Evolutionary conservation across 495 filamentous ascomycete species (phyloP), one percentile per base, ranked within the genome.

Genomic region (Penicillium turbatum): DNA sequence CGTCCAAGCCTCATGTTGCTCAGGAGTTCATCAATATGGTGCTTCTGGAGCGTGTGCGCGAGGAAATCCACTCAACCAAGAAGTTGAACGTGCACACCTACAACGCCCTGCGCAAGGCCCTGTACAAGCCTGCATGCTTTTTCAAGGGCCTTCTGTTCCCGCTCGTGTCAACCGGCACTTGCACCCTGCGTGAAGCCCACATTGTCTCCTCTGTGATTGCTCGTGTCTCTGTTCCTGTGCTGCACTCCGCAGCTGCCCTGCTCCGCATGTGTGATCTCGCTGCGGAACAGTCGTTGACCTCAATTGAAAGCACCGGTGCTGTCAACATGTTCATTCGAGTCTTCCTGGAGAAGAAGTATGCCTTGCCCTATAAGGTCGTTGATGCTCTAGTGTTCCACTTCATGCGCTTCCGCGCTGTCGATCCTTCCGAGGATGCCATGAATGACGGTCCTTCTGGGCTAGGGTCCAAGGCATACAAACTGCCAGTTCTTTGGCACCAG

Each of bases 61-160:
- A 96, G 56, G 89, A 97, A 53, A 91, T 89, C 48, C 77, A 80
- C 55, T 89, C 93, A 68, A 86, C 83, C 39, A 92, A 90, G 73
- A 96, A 95, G 62, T 76, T 99, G 38, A 97, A 97, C 55, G 86
- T 97, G 1, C 95, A 97, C 72, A 80, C 96, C 4, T 99, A 95
- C 77, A 88, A 90, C 53, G 83, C 89, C 2, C 75, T 98, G 41
- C 96, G 95, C 69, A 95, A 95, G 65, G 84, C 85, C 3, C 78
- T 97, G 8, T 99, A 96, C 77, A 97, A 97, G 64, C 95, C 93
- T 2, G 88, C 90, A 0, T 89, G 90, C 19, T 99, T 95, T 72
- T 97, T 99, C 78, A 97, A 97, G 69, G 93, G 93, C 1, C 82
- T 97, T 56, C 76, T 98, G 6, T 97, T 97, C 63, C 95, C 95